Evolutionary conservation across 2,329 filamentous ascomycete species (phyloP), one percentile per base, ranked within the genome.

Genomic region (Botrytis hyacinthi): DNA sequence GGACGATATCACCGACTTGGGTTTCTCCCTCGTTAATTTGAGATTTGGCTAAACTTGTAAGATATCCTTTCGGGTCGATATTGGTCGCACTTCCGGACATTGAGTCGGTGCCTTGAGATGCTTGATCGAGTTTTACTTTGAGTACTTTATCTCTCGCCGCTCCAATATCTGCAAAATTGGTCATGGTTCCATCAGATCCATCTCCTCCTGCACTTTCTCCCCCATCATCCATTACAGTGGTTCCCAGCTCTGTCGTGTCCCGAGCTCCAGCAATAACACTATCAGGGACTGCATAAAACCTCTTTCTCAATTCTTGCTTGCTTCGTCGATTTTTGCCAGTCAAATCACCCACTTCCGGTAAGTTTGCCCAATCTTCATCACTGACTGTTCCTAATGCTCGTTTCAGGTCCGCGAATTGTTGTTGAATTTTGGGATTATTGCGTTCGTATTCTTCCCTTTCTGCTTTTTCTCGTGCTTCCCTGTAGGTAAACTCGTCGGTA

Each of bases 151-250:
- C 94, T 84, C 96, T 91, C 32, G 96, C 97, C 62, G 95, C 94
- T 83, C 97, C 96, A 76, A 99, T 98, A 82, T 97, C 93, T 62
- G 95, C 95, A 81, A 99, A 99, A 81, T 99, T 98, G 18, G 95
- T 99, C 89, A 97, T 96, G 1, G 94, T 97, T 3, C 95, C 95
- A 79, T 97, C 94, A 4, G 83, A 81, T 20, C 71, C 71, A 57
- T 72, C 71, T 4, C 61, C 37, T 68, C 82, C 84, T 73, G 91
- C 88, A 42, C 44, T 73, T 26, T 73, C 83, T n/a, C 86, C 83
- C 1, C 90, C 92, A 75, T 97, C 95, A 54, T 97, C 94, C 62
- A 90, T 87, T n/a, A 99, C 91, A 0, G 93, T 97, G 2, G 94
- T 96, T 66, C 94, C 92, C 76, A 98, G 88, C 80, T 98, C 93